A percentile compares a stretch with the other conserved stretches of the same genome.
Conservation (phyloP, 352 stramenopile genomes). For the Peronospora farinosa region DNA sequence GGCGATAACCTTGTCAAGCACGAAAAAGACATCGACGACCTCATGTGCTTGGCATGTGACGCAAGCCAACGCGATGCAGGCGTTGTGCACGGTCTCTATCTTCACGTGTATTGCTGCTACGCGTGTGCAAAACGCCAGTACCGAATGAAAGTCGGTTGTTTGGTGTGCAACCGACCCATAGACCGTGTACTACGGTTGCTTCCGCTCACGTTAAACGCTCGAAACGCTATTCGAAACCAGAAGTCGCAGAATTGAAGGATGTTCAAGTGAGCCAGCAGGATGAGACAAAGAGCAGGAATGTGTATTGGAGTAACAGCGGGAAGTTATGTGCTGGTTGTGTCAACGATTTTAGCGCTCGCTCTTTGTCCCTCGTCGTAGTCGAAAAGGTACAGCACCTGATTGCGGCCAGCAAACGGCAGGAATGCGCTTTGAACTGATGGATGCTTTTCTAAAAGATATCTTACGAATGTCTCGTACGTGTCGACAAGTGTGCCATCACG, state of each 20-base stretch:
- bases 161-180: constrained; percentile 76
- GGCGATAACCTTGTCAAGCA: constrained; percentile 13
- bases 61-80: constrained; percentile 53
- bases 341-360: neutral
- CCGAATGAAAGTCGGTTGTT: constrained; percentile 43
- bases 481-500: constrained; percentile 57
- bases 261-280: neutral
- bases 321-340: constrained; percentile 3
- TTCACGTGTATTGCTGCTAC: constrained; percentile 81
- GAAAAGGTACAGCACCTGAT: constrained; percentile 81
- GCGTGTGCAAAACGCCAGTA: constrained; percentile 65
- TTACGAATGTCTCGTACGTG: constrained; percentile 77
- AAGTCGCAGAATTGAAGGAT: constrained; percentile 6
- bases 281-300: neutral
- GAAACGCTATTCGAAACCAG: constrained; percentile 37
- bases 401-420: constrained; percentile 74
- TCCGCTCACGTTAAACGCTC: constrained; percentile 51
- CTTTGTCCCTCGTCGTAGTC: constrained; percentile 31
- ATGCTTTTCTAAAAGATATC: constrained; percentile 80
- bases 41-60: constrained; percentile 65
- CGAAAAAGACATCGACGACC: constrained; percentile 45
- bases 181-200: constrained; percentile 68
- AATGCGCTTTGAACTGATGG: constrained; percentile 52
- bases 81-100: constrained; percentile 69
- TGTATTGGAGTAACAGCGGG: constrained; percentile 3